These are phyloP conservation scores for Cucurbita moschata DNA, from an alignment of 306 rosid species.

Conservation along the genomic window DNA sequence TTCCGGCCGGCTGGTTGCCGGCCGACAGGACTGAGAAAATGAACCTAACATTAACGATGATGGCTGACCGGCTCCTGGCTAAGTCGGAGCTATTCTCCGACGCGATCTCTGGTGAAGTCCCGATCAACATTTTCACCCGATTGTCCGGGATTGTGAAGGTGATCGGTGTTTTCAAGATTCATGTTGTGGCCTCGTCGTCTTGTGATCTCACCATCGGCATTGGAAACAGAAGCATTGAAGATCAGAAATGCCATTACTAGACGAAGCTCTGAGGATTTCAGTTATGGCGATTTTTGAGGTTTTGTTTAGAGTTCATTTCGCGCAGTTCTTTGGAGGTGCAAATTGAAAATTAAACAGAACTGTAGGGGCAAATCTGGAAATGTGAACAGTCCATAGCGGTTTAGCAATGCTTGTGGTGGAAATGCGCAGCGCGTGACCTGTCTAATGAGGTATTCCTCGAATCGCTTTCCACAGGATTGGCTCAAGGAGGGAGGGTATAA, in stretches of 20 bases:
- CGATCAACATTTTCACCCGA: conserved; percentile 17
- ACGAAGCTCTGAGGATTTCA: conserved; percentile 15
- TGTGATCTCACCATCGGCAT: conserved; percentile 31
- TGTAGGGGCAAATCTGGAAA: background rate
- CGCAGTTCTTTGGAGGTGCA: background rate
- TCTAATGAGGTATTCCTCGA: background rate
- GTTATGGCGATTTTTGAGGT: background rate
- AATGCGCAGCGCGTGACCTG: background rate
- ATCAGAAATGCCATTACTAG: conserved; percentile 18
- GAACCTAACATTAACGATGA: conserved; percentile 26
- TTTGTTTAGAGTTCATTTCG: background rate
- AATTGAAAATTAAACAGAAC: background rate
- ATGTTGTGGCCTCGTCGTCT: conserved; percentile 17
- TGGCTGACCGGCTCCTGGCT: conserved; percentile 37
- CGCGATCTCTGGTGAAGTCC: conserved; percentile 16
- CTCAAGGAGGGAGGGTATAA: background rate
- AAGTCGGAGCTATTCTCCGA: conserved; percentile 19
- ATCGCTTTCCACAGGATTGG: background rate
- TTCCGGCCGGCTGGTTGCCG: conserved; percentile 21
- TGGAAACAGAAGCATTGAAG: background rate
- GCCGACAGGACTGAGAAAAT: conserved; percentile 14
- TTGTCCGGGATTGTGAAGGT: conserved; percentile 20
- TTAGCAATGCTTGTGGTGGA: background rate
- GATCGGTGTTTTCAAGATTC: conserved; percentile 23
- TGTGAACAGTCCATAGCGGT: background rate